Conservation (phyloP, 225 moss, liverwort and hornwort genomes). For the Ulota crispa region DNA sequence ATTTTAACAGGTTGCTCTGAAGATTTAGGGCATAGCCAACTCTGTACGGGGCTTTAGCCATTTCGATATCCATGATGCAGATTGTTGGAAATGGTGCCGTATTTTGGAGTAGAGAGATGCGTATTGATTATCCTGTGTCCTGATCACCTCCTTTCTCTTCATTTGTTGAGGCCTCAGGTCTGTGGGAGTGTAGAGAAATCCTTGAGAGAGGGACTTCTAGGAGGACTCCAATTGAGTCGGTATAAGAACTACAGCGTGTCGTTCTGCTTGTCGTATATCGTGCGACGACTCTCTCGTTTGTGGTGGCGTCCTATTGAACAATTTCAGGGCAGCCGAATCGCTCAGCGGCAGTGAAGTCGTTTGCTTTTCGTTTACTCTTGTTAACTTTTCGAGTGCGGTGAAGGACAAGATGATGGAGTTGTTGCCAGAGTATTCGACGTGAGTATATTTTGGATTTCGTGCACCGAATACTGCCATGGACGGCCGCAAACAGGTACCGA, state of each 20-base stretch:
- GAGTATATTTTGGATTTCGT: constrained; percentile 33
- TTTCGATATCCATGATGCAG: constrained; percentile 23
- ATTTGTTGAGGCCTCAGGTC: constrained; percentile 28
- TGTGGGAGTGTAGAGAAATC: constrained; percentile 7
- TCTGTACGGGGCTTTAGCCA: constrained; percentile 28
- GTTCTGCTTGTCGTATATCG: not conserved
- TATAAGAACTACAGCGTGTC: constrained; percentile 9
- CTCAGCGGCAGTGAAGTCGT: not conserved
- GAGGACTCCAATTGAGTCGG: constrained; percentile 18
- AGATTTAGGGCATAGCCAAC: constrained; percentile 21
- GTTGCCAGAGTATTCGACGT: constrained; percentile 17
- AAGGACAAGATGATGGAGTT: constrained; percentile 28
- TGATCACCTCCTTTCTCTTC: constrained; percentile 19
- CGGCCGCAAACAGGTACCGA: constrained; percentile 44
- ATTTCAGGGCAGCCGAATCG: not conserved
- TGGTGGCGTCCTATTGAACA: constrained; percentile 16
- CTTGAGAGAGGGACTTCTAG: not conserved
- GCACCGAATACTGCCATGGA: constrained; percentile 45
- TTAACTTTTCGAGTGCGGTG: not conserved
- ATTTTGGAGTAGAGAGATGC: constrained; percentile 9
- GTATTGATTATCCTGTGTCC: constrained; percentile 24
- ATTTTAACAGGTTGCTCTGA: not conserved
- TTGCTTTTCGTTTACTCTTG: not conserved
- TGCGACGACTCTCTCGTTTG: constrained; percentile 11
- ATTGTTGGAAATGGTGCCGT: constrained; percentile 28